Percentiles rank a stretch among this genome's conserved stretches.
These are phyloP conservation scores for Papilionanthe hybrid DNA, from an alignment of 116 monocot species.

Conservation along the genomic window DNA sequence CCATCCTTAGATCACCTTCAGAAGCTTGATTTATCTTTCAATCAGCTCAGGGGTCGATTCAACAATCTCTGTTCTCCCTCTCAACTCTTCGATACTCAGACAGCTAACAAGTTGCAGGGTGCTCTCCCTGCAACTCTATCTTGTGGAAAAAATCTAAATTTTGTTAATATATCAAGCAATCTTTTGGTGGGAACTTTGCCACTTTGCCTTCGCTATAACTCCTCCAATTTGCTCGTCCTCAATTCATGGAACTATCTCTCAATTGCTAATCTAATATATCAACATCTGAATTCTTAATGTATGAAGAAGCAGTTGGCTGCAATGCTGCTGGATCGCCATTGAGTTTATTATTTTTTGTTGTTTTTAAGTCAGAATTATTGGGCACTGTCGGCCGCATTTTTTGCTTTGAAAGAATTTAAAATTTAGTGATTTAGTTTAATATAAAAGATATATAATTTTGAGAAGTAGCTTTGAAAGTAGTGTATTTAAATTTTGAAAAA, in stretches of 20 bases:
- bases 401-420: no score
- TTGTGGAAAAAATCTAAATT: slow-evolving; percentile 36
- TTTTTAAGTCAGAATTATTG: no score
- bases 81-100: slow-evolving; percentile 41
- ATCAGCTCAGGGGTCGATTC: slow-evolving; percentile 41
- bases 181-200: slow-evolving; percentile 52
- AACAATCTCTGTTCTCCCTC: slow-evolving; percentile 48
- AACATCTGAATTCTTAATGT: slow-evolving; percentile 57
- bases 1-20: slow-evolving; percentile 30
- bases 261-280: slow-evolving; percentile 19
- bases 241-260: slow-evolving; percentile 64
- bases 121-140: slow-evolving; percentile 24
- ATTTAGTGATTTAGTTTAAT: no score
- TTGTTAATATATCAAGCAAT: slow-evolving; percentile 61
- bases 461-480: no score
- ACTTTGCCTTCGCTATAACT: slow-evolving; percentile 34
- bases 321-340: slow-evolving; percentile 35
- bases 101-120: slow-evolving; percentile 49
- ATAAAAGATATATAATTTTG: no score
- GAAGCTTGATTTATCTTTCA: slow-evolving; percentile 47
- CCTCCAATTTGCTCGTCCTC: slow-evolving; percentile 24
- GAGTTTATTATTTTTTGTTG: no score
- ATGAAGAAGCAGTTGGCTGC: slow-evolving; percentile 57
- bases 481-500: no score
- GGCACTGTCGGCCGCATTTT: no score